phyloP scores from a whole-genome alignment of 805 yeast genomes.

The Blastobotrys mokoenaii region DNA sequence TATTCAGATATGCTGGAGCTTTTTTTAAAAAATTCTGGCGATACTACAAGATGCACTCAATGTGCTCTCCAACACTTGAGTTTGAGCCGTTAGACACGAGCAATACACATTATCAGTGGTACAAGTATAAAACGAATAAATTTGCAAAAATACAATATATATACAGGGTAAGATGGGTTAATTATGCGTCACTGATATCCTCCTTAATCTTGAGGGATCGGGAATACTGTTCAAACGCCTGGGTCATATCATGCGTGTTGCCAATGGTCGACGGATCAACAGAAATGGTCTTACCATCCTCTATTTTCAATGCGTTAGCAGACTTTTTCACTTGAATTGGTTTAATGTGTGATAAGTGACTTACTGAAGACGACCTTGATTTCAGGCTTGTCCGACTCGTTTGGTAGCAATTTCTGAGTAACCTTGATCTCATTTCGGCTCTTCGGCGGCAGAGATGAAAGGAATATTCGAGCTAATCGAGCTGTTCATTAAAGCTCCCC shows the following conservation, averaged over 20 bases:
- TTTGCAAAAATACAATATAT: not conserved
- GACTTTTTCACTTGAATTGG: no score
- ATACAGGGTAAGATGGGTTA: not conserved
- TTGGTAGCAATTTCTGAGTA: slow-evolving; percentile 52
- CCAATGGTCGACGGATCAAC: slow-evolving; percentile 51
- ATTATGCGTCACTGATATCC: slow-evolving; percentile 37
- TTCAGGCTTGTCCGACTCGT: slow-evolving; percentile 43
- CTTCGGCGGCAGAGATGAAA: slow-evolving; percentile 73
- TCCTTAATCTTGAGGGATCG: slow-evolving; percentile 70
- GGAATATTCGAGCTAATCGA: slow-evolving; percentile 68
- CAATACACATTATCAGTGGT: no score
- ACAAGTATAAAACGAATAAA: no score
- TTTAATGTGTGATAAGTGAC: no score
- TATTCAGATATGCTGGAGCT: no score
- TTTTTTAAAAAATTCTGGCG: no score
- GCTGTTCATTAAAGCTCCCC: slow-evolving; percentile 32
- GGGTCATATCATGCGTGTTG: slow-evolving; percentile 53
- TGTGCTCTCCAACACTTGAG: no score
- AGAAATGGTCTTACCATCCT: slow-evolving; percentile 65
- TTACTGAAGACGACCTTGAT: slow-evolving; percentile 61
- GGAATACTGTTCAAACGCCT: slow-evolving; percentile 71
- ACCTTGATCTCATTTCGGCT: slow-evolving; percentile 54
- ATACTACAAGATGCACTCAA: no score
- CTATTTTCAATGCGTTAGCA: slow-evolving; percentile 15
- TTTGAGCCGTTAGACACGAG: no score